Conservation (phyloP, 164 flowering plant genomes). For the Tinospora cordifolia region DNA sequence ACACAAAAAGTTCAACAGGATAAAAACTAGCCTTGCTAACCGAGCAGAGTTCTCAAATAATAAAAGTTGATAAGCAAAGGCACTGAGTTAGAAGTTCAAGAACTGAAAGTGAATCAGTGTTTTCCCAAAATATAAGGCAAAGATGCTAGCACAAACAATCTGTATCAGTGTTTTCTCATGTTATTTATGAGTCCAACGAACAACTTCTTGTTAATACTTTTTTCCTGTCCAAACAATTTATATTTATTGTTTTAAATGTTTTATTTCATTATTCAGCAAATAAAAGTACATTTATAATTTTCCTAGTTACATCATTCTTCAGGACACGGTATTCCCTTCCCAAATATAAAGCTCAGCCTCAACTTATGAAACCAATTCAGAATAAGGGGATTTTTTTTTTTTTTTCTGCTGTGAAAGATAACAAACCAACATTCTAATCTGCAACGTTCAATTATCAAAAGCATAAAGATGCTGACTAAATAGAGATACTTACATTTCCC, state of each 20-base stretch:
- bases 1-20: too few species aligned
- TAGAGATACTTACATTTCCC: slow-evolving; percentile 59
- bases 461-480: background rate
- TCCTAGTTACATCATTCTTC: background rate
- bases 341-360: background rate
- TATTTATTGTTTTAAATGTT: background rate
- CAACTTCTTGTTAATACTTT: background rate
- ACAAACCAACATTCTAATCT: background rate
- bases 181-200: background rate
- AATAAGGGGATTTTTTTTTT: background rate
- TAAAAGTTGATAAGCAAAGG: background rate
- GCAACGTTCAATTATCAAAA: background rate
- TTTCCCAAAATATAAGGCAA: too few species aligned
- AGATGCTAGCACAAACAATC: too few species aligned
- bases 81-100: background rate
- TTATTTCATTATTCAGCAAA: too few species aligned
- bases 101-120: background rate
- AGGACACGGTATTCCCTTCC: background rate
- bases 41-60: background rate
- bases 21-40: background rate
- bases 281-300: background rate
- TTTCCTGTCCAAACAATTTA: background rate
- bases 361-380: slow-evolving; percentile 5
- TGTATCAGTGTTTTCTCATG: too few species aligned
- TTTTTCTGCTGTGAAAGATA: background rate